Conservation (phyloP, 768 basidiomycete species). For the Agrocybe pediades region DNA sequence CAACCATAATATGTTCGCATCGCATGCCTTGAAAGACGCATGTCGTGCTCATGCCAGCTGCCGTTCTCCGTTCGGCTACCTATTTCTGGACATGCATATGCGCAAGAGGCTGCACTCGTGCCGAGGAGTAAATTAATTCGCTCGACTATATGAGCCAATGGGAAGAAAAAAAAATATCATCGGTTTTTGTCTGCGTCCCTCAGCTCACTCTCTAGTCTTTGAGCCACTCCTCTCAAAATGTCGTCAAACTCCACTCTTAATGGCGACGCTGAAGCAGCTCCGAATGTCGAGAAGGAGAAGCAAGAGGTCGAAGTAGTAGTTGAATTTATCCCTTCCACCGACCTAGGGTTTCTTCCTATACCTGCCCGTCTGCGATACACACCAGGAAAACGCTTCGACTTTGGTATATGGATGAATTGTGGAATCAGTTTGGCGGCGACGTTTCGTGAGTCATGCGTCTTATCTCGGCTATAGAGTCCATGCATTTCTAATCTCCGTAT, state of each 20-base stretch:
- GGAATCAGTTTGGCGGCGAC: conserved; percentile 13
- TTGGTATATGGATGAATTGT: conserved; percentile 12
- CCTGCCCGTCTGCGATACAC: conserved; percentile 8
- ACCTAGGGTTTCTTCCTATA: conserved; percentile 12
- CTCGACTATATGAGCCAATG: background rate
- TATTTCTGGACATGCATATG: background rate
- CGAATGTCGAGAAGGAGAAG: background rate
- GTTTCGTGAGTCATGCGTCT: conserved; percentile 6
- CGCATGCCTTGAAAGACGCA: background rate
- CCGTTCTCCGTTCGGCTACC: background rate
- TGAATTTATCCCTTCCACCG: conserved; percentile 3
- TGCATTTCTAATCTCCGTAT: no score
- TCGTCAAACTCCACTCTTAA: conserved; percentile 2
- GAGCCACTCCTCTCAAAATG: background rate
- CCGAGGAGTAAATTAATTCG: background rate
- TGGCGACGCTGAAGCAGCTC: background rate
- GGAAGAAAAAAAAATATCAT: background rate
- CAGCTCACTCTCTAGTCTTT: background rate
- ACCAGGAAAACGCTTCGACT: conserved; percentile 4
- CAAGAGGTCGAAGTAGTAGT: background rate
- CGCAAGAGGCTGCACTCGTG: background rate
- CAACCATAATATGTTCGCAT: background rate
- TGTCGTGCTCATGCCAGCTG: background rate
- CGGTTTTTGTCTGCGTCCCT: background rate
- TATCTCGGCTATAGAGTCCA: background rate